phyloP scores from a whole-genome alignment of 1,284 basidiomycete species.

The Ustilago bromivora region DNA sequence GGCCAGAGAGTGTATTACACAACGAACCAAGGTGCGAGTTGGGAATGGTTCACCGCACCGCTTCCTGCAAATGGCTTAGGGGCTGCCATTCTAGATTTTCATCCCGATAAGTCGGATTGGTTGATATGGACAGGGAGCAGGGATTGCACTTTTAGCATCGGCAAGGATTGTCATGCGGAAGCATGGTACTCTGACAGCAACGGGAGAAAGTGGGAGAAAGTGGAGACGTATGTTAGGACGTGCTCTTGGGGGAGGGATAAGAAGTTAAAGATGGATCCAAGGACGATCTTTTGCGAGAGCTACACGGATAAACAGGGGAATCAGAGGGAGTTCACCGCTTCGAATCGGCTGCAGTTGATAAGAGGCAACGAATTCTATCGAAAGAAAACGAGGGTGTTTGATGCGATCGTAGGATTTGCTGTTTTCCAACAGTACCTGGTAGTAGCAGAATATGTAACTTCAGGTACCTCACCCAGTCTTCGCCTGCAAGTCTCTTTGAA shows the following conservation, averaged over 20 bases:
- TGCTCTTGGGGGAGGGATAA: conserved; percentile 91
- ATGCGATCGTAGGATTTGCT: conserved; percentile 90
- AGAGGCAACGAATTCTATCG: conserved; percentile 82
- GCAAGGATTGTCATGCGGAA: conserved; percentile 60
- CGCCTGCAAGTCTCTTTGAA: conserved; percentile 93
- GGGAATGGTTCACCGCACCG: conserved; percentile 77
- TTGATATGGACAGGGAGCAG: conserved; percentile 90
- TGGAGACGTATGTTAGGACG: conserved; percentile 88
- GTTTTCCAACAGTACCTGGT: conserved; percentile 96
- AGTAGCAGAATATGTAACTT: conserved; percentile 82
- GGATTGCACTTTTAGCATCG: conserved; percentile 73
- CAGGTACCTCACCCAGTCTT: conserved; percentile 31
- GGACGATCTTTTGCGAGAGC: conserved; percentile 91
- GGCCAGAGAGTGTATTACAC: conserved; percentile 80
- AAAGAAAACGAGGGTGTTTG: conserved; percentile 80
- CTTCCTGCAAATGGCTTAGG: conserved; percentile 83
- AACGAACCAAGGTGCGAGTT: conserved; percentile 80
- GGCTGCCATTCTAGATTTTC: conserved; percentile 84
- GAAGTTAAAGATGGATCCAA: conserved; percentile 80
- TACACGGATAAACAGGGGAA: conserved; percentile 84
- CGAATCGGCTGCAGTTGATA: conserved; percentile 83
- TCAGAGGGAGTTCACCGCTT: conserved; percentile 73
- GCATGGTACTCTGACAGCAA: conserved; percentile 70
- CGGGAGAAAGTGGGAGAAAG: conserved; percentile 80
- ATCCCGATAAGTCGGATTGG: conserved; percentile 82